Evolutionary conservation across 352 stramenopile genomes (phyloP).

Genomic region (Globisporangium echinulatum): DNA sequence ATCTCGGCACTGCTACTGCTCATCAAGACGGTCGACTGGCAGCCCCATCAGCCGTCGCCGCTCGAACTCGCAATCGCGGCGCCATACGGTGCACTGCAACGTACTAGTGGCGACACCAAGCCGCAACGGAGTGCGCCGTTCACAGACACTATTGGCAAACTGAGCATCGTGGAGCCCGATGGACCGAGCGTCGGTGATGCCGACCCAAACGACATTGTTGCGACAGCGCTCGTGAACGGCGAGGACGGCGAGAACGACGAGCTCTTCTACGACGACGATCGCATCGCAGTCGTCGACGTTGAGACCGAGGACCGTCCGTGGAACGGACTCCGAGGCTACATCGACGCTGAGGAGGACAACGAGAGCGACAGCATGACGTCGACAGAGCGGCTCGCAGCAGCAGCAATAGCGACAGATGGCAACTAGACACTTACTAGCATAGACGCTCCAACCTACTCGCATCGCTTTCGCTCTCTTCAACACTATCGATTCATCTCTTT

Average conservation of each 20-base stretch:
- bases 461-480: too few species aligned
- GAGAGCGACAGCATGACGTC: background rate
- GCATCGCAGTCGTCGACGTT: background rate
- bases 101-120: background rate
- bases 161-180: background rate
- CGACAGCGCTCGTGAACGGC: background rate
- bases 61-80: slow-evolving; percentile 2
- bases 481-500: too few species aligned
- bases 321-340: background rate
- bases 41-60: background rate
- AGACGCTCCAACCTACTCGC: too few species aligned
- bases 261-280: slow-evolving; percentile 1
- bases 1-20: background rate
- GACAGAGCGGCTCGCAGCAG: background rate
- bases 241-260: slow-evolving; percentile 7
- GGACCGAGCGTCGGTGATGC: background rate
- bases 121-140: background rate
- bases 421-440: too few species aligned
- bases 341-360: slow-evolving; percentile 1
- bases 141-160: background rate
- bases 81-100: slow-evolving; percentile 1
- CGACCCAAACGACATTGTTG: background rate
- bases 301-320: slow-evolving; percentile 1
- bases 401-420: too few species aligned
- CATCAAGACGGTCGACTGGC: background rate